Base-by-base conservation (phyloP, 352 stramenopile genomes). In the Globisporangium radiosum region DNA sequence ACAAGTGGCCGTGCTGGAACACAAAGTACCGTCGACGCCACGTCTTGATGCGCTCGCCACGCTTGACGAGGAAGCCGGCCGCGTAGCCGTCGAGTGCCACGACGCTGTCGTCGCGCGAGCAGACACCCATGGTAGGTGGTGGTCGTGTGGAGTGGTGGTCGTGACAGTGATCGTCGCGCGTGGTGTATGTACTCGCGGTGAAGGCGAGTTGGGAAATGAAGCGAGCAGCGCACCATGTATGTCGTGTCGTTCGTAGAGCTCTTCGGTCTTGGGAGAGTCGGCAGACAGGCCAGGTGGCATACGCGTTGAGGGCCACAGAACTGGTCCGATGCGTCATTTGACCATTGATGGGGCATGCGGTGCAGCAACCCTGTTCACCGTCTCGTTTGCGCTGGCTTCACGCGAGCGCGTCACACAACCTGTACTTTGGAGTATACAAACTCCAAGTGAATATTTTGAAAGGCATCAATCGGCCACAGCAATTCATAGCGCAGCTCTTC, bases 21-120 rank as follows among this genome's bases (percentile, higher is more conserved):
- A 89, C 76, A 58, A 92, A 92, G 66, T 87, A 92, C 50, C 82
- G 79, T 40, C 74, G 79, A 45, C 87, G 83, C 81, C 81, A 92
- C 50, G 71, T 92, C 68, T 88, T 88, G 60, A 92, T 63, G 62
- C 72, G 78, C 15, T 75, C 74, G 17, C 81, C 78, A 36, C 85
- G 75, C 63, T 92, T 92, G 5, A 70, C 40, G 38, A 92, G 66
- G 59, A 77, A 90, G 53, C 82, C 82, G 59, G 88, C 79, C 33
- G 77, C 77, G 64, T 87, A 84, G 59, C 76, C 78, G 53, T 86
- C 72, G 17, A 87, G 75, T 11, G 76, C 65, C 45, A 86, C 54
- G 6, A 89, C 76, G 48, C 64, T 66, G 25, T 68, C 50, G 39
- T 77, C 65, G 11, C 51, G 40, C 47, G 17, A 56, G 52, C 47